Evolutionary conservation across 1,284 basidiomycete genomes (phyloP).

Genomic region (Naganishia albida): DNA sequence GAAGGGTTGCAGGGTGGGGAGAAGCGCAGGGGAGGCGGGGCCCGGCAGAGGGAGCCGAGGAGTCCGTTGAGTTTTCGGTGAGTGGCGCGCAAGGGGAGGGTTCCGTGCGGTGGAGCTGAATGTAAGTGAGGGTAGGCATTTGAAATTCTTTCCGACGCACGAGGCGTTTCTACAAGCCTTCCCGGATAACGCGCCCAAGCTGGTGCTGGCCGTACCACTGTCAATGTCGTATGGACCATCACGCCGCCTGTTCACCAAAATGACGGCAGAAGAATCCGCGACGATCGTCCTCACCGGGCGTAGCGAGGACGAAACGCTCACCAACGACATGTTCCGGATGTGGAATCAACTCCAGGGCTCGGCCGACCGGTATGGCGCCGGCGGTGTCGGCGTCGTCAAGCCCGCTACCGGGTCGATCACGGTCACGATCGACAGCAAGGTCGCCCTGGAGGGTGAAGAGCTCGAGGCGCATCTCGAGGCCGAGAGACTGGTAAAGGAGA

Average conservation of each 20-base stretch:
- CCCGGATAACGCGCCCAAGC: constrained; percentile 81
- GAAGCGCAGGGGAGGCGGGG: constrained; percentile 17
- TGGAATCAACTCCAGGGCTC: constrained; percentile 83
- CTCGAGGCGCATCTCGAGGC: constrained; percentile 77
- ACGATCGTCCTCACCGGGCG: constrained; percentile 78
- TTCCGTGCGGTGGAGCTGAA: neutral
- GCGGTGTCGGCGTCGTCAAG: constrained; percentile 67
- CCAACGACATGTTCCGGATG: constrained; percentile 73
- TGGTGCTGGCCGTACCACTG: constrained; percentile 89
- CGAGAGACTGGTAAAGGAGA: constrained; percentile 78
- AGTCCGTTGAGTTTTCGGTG: constrained; percentile 61
- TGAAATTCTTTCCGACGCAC: constrained; percentile 85
- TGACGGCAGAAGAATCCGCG: constrained; percentile 77
- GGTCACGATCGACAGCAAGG: constrained; percentile 70
- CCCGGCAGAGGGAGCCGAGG: constrained; percentile 65
- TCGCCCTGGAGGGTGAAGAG: constrained; percentile 81
- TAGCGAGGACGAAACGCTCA: constrained; percentile 77
- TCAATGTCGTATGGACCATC: constrained; percentile 92
- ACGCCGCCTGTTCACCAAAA: constrained; percentile 76
- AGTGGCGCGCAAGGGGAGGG: neutral
- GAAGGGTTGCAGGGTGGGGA: constrained; percentile 5
- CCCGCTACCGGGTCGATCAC: constrained; percentile 38
- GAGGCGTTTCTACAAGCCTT: constrained; percentile 77
- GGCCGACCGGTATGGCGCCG: constrained; percentile 76
- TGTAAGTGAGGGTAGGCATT: constrained; percentile 60